These are phyloP conservation scores for Aspergillus fumigatus DNA, from an alignment of 2,329 filamentous ascomycete species.

Conservation along the genomic window DNA sequence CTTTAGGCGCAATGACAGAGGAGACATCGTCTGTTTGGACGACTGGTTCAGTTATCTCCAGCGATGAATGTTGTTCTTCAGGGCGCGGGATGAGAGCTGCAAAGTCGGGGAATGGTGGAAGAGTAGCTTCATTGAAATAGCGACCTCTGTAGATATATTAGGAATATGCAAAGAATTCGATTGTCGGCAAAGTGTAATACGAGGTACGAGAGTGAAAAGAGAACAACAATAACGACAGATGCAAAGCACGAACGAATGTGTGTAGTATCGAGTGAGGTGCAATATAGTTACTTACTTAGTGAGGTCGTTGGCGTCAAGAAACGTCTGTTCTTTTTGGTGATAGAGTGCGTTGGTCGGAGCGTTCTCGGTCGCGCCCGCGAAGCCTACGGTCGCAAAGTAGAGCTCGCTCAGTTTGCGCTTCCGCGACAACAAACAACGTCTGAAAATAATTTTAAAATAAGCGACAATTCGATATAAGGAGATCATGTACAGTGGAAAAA, in stretches of 20 bases:
- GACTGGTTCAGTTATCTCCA: slow-evolving; percentile 37
- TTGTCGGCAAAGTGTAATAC: slow-evolving; percentile 2
- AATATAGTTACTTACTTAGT: slow-evolving; percentile 45
- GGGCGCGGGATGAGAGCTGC: slow-evolving; percentile 27
- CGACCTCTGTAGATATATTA: slow-evolving; percentile 44
- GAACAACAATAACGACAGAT: not conserved
- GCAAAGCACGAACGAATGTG: slow-evolving; percentile 4
- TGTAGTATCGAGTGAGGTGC: not conserved
- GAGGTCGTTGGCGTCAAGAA: slow-evolving; percentile 56
- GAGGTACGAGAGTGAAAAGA: not conserved
- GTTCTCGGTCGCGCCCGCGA: slow-evolving; percentile 48
- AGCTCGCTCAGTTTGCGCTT: slow-evolving; percentile 89
- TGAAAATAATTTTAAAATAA: slow-evolving; percentile 36
- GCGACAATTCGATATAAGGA: slow-evolving; percentile 26
- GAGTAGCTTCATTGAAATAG: slow-evolving; percentile 53
- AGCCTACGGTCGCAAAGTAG: slow-evolving; percentile 69
- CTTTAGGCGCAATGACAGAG: slow-evolving; percentile 12
- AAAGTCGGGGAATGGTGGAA: slow-evolving; percentile 40
- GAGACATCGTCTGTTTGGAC: slow-evolving; percentile 25
- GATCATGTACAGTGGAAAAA: slow-evolving; percentile 12
- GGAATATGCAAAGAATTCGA: slow-evolving; percentile 1
- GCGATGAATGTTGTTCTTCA: slow-evolving; percentile 21
- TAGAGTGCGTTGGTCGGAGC: slow-evolving; percentile 51
- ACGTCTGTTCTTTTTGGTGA: slow-evolving; percentile 48
- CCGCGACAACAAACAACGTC: slow-evolving; percentile 66